A percentile compares a stretch with the other conserved stretches of the same genome.
phyloP scores from a whole-genome alignment of 495 filamentous ascomycete species.

The Neurospora discreta region DNA sequence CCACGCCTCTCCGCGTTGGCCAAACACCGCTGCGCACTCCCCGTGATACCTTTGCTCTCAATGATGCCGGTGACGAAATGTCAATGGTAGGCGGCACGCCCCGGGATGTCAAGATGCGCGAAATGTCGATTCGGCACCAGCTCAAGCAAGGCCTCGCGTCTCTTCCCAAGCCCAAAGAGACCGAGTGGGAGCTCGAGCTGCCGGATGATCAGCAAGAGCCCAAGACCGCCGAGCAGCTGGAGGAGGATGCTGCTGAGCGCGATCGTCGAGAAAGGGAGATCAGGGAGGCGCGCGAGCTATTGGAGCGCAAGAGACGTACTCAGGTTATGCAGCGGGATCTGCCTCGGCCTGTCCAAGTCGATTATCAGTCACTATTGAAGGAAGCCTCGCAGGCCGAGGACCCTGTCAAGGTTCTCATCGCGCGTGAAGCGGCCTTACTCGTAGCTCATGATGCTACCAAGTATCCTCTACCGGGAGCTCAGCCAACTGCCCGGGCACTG shows the following conservation, averaged over 20 bases:
- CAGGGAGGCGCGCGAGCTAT: constrained; percentile 56
- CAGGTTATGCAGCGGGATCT: constrained; percentile 80
- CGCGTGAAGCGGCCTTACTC: constrained; percentile 63
- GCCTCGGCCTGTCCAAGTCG: constrained; percentile 64
- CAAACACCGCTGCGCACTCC: constrained; percentile 88
- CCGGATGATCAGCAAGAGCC: constrained; percentile 70
- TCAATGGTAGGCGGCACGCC: constrained; percentile 67
- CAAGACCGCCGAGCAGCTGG: constrained; percentile 39
- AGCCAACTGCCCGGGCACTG: constrained; percentile 47
- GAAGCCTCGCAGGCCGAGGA: constrained; percentile 34
- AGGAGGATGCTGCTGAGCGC: constrained; percentile 76
- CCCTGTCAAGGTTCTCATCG: constrained; percentile 44
- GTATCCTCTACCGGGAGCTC: constrained; percentile 56
- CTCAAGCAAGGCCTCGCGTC: constrained; percentile 65
- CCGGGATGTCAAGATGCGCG: constrained; percentile 60
- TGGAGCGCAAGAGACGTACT: constrained; percentile 73
- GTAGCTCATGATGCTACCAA: constrained; percentile 71
- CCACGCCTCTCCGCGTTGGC: constrained; percentile 60
- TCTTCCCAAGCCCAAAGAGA: constrained; percentile 83
- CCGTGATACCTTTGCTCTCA: constrained; percentile 79
- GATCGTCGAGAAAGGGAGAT: constrained; percentile 61
- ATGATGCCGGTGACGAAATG: constrained; percentile 52
- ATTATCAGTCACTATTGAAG: constrained; percentile 57
- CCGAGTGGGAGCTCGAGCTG: constrained; percentile 83
- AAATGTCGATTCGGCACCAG: constrained; percentile 58